These are phyloP conservation scores for Lyophyllum shimeji DNA, from an alignment of 768 basidiomycete genomes.

Conservation along the genomic window DNA sequence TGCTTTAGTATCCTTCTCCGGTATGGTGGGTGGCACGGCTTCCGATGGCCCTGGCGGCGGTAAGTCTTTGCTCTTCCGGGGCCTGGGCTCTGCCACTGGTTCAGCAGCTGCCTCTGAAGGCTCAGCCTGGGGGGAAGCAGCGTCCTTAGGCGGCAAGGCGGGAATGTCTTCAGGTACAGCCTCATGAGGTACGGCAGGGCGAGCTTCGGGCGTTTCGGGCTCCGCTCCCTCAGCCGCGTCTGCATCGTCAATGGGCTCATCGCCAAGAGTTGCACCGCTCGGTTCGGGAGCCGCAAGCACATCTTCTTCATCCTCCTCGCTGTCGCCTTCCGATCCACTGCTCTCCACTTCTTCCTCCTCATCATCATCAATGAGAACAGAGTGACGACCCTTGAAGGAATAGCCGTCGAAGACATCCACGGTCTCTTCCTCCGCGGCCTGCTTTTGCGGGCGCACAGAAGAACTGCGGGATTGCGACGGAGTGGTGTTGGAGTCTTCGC, in stretches of 20 bases:
- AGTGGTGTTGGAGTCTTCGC: slow-evolving; percentile 75
- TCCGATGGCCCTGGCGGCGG: slow-evolving; percentile 19
- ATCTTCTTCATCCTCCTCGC: slow-evolving; percentile 33
- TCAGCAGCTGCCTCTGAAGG: slow-evolving; percentile 1
- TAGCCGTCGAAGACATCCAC: slow-evolving; percentile 92
- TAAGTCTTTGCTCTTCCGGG: slow-evolving; percentile 31
- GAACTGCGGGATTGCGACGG: slow-evolving; percentile 80
- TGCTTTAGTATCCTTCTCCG: slow-evolving; percentile 29
- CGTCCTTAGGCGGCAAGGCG: slow-evolving; percentile 21
- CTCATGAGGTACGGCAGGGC: slow-evolving; percentile 35
- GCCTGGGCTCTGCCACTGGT: slow-evolving; percentile 22
- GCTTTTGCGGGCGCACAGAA: slow-evolving; percentile 48
- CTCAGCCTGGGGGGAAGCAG: slow-evolving; percentile 6
- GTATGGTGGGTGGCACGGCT: slow-evolving; percentile 25
- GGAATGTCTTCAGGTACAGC: slow-evolving; percentile 20
- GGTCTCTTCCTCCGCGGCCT: slow-evolving; percentile 43
- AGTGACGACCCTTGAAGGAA: slow-evolving; percentile 87
- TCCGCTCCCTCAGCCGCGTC: slow-evolving; percentile 39
- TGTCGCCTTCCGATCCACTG: slow-evolving; percentile 41
- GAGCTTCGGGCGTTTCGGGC: slow-evolving; percentile 78
- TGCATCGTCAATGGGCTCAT: slow-evolving; percentile 20
- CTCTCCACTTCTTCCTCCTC: slow-evolving; percentile 63
- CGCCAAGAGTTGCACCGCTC: slow-evolving; percentile 15
- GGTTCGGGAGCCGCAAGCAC: slow-evolving; percentile 22
- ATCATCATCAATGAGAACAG: slow-evolving; percentile 74